These are phyloP conservation scores for Pichia sp. DNA, from an alignment of 1,139 yeast genomes.

Conservation along the genomic window DNA sequence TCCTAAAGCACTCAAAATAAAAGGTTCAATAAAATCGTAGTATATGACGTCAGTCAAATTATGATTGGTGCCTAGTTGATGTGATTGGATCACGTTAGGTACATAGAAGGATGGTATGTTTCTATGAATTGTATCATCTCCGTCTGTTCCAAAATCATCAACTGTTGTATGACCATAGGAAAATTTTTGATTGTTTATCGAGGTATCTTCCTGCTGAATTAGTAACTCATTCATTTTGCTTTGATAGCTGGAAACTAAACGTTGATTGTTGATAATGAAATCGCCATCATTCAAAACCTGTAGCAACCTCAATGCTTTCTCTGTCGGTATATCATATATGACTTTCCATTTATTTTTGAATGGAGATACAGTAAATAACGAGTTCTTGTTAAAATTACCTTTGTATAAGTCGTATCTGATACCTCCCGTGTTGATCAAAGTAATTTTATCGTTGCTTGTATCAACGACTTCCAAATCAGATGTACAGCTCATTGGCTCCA, in stretches of 20 bases:
- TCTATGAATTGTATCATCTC: constrained; percentile 82
- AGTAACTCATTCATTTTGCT: constrained; percentile 2
- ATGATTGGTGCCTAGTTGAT: constrained; percentile 14
- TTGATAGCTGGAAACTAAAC: background rate
- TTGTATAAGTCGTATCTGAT: constrained; percentile 80
- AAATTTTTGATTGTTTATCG: background rate
- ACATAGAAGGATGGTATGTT: constrained; percentile 50
- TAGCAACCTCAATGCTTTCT: constrained; percentile 40
- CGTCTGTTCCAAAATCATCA: constrained; percentile 78
- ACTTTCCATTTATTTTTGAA: constrained; percentile 73
- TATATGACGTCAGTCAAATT: constrained; percentile 62
- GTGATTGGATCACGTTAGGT: constrained; percentile 65
- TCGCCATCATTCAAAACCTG: constrained; percentile 41
- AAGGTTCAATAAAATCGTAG: constrained; percentile 64
- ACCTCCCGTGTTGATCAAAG: constrained; percentile 81
- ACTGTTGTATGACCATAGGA: constrained; percentile 64
- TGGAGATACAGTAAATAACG: constrained; percentile 81
- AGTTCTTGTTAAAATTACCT: constrained; percentile 77
- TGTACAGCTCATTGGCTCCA: constrained; percentile 30
- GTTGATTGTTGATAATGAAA: constrained; percentile 30
- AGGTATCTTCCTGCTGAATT: constrained; percentile 14
- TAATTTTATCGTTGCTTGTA: constrained; percentile 38
- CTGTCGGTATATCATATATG: constrained; percentile 41
- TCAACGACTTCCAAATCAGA: constrained; percentile 8
- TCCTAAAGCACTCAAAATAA: constrained; percentile 50